Conservation (phyloP, 2,329 filamentous ascomycete genomes). For the Aureobasidium namibiae region DNA sequence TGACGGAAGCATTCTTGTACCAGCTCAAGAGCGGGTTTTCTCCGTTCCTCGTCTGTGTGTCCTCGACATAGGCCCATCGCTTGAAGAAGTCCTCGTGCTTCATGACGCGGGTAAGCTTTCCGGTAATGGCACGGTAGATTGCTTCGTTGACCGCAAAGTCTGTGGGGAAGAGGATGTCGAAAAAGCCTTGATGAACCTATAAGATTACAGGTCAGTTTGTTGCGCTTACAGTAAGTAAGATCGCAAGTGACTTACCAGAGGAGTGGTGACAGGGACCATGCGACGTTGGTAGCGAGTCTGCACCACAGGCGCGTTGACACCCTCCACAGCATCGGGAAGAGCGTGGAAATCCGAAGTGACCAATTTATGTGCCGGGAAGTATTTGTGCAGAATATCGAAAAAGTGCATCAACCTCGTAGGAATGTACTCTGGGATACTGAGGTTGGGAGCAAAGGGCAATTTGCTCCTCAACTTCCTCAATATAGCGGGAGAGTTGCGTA, state of each 20-base stretch:
- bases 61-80: conserved; percentile 82
- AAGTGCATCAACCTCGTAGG: conserved; percentile 94
- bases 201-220: neutral
- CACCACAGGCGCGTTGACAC: conserved; percentile 88
- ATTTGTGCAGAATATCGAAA: conserved; percentile 79
- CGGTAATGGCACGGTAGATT: conserved; percentile 87
- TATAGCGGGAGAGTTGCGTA: conserved; percentile 42
- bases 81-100: conserved; percentile 86
- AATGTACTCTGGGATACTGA: conserved; percentile 83
- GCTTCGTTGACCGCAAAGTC: conserved; percentile 87
- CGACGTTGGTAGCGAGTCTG: conserved; percentile 84
- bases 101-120: conserved; percentile 76
- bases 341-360: conserved; percentile 85
- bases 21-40: conserved; percentile 89
- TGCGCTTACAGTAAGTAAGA: neutral
- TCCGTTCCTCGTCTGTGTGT: conserved; percentile 79
- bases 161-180: conserved; percentile 97
- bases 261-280: conserved; percentile 83
- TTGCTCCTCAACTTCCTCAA: conserved; percentile 54
- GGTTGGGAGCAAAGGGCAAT: conserved; percentile 64
- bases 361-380: conserved; percentile 84
- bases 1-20: conserved; percentile 79
- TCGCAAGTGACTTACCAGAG: conserved; percentile 57
- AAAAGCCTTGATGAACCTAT: conserved; percentile 94
- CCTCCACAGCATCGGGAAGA: conserved; percentile 72